Conservation (phyloP, 805 yeast genomes). For the Myxozyma monticola region DNA sequence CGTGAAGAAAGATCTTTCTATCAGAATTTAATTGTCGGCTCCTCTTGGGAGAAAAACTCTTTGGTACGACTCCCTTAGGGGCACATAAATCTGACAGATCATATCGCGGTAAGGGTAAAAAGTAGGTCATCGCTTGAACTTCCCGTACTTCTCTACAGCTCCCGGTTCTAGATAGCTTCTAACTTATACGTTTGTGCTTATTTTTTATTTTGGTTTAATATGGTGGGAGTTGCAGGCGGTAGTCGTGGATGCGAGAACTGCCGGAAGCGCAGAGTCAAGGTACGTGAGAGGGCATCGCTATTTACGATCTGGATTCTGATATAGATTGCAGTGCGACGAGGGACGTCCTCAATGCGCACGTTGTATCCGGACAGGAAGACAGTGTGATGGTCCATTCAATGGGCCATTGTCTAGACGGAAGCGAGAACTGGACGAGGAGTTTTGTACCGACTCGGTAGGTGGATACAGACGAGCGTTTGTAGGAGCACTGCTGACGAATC, state of each 20-base stretch:
- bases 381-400: not conserved
- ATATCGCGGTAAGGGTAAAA: too few species aligned
- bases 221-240: constrained; percentile 30
- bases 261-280: constrained; percentile 23
- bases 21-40: not conserved
- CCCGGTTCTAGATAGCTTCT: not conserved
- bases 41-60: not conserved
- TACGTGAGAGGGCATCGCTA: not conserved
- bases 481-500: not conserved
- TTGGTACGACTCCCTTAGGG: not conserved
- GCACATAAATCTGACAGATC: not conserved
- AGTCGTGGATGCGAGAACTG: constrained; percentile 28
- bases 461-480: not conserved
- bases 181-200: not conserved
- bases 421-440: not conserved
- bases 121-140: too few species aligned
- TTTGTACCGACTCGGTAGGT: not conserved
- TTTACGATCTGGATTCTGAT: not conserved
- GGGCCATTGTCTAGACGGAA: not conserved
- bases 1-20: not conserved
- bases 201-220: not conserved
- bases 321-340: constrained; percentile 17
- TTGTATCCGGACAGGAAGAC: not conserved
- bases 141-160: not conserved
- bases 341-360: constrained; percentile 6